A percentile compares a stretch with the other conserved stretches of the same genome.
Evolutionary conservation across 257 asterid genomes (phyloP).

Genomic region (Forsythia viridissima): DNA sequence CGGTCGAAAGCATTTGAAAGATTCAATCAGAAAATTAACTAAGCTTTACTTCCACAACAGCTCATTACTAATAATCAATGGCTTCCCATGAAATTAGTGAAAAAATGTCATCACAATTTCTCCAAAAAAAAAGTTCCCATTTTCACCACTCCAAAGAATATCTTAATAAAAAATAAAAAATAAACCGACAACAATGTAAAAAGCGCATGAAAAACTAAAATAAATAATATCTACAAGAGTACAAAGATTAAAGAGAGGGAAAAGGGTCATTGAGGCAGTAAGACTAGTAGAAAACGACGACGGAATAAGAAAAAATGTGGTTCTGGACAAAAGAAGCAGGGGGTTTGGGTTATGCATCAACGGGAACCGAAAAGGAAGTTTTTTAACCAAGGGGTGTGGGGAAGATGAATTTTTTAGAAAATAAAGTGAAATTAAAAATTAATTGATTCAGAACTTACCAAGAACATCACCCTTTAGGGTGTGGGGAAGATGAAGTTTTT

Average conservation of each 20-base stretch:
- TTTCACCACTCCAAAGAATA: background rate
- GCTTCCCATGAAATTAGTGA: background rate
- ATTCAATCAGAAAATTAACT: too few species aligned
- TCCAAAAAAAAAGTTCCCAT: background rate
- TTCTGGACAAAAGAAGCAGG: constrained; percentile 54
- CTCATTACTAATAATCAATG: background rate
- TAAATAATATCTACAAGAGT: background rate
- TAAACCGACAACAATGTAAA: background rate
- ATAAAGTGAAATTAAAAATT: too few species aligned
- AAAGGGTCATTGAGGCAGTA: constrained; percentile 68
- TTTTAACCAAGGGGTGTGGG: too few species aligned
- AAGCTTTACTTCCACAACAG: background rate
- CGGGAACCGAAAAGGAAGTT: constrained; percentile 28
- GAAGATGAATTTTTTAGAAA: too few species aligned
- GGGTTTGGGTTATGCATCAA: constrained; percentile 41
- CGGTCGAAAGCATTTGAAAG: background rate
- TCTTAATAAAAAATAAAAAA: background rate
- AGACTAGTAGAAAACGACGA: constrained; percentile 87
- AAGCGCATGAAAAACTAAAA: too few species aligned
- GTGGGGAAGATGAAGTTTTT: too few species aligned
- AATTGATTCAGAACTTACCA: too few species aligned
- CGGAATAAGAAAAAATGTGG: constrained; percentile 62
- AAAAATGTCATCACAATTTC: background rate
- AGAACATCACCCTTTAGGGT: too few species aligned
- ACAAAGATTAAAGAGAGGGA: background rate